Base-by-base conservation (phyloP, 2,329 filamentous ascomycete species). In the Thermothelomyces thermophilus region DNA sequence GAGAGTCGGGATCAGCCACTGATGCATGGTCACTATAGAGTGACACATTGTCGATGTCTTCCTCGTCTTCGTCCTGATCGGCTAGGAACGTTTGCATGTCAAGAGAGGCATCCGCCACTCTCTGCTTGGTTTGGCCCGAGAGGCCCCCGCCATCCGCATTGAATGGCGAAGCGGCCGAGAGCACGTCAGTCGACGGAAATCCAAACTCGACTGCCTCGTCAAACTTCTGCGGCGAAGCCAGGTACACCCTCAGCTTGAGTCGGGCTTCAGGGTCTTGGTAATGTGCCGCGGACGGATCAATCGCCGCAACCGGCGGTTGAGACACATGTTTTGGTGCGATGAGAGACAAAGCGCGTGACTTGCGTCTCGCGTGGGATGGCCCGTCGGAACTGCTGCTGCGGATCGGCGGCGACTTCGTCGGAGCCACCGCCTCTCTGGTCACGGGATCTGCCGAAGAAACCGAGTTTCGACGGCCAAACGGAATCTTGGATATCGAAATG, bases 191-290 rank as follows among this genome's bases (percentile, higher is more conserved):
- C 0, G 84, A 82, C 0, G 90, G 89, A 60, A 96, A 97, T 0
- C 91, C 91, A 67, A 94, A 96, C 64, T 95, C 87, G 46, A 97
- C 80, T 1, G 88, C 90, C 68, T 97, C 91, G 64, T 97, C 91
- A 60, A 97, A 97, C 64, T 95, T 95, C 58, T 95, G 87, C 1
- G 90, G 86, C 1, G 90, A 95, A 7, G 87, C 86, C 17, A 95
- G 78, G 61, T 90, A 95, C 6, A 88, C 82, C 11, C 90, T 83
- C 17, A 97, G 73, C 68, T 94, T 95, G 60, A 88, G 75, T 30
- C 91, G 81, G 34, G 90, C 88, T 64, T 95, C 87, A 0, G 90
- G 89, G 60, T 96, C 90, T 64, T 89, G 87, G 62, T 95, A 96
- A 68, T 95, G 86, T 33, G 87, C 80, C 3, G 88, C 86, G 30